These are phyloP conservation scores for Melastoma candidum DNA, from an alignment of 441 rosid genomes.

Conservation along the genomic window DNA sequence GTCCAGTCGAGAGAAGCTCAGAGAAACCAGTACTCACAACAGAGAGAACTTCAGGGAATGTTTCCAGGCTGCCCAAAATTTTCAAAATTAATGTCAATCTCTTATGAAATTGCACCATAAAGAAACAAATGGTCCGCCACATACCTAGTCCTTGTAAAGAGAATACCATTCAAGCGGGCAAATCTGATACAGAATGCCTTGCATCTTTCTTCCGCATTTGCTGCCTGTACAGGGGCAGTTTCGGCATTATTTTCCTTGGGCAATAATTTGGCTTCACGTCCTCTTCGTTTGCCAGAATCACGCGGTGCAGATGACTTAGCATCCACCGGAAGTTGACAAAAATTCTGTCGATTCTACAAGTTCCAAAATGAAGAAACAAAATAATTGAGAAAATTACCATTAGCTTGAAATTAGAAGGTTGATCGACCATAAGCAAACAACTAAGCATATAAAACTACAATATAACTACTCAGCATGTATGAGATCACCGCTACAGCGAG, in stretches of 20 bases:
- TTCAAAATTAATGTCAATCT: no score
- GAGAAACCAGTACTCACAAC: conserved; percentile 45
- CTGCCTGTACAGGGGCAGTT: conserved; percentile 32
- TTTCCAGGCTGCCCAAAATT: conserved; percentile 62
- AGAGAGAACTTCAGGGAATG: conserved; percentile 65
- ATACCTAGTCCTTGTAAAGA: conserved; percentile 87
- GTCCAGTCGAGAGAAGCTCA: conserved; percentile 64
- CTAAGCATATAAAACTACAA: no score
- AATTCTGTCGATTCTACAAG: conserved; percentile 76
- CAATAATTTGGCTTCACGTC: conserved; percentile 34
- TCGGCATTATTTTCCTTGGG: conserved; percentile 38
- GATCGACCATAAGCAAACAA: no score
- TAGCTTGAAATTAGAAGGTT: no score
- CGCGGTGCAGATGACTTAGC: conserved; percentile 23
- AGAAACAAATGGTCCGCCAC: background rate
- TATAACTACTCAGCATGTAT: no score
- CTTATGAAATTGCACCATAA: conserved; percentile 1
- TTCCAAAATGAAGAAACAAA: background rate
- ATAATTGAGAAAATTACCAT: background rate
- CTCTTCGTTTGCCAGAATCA: conserved; percentile 50
- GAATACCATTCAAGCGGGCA: conserved; percentile 85
- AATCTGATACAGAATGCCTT: conserved; percentile 63
- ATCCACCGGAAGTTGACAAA: conserved; percentile 47
- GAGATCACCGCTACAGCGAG: no score
- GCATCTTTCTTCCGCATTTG: conserved; percentile 31